phyloP scores from a whole-genome alignment of 129 eudicot species.

The Lonicera japonica region DNA sequence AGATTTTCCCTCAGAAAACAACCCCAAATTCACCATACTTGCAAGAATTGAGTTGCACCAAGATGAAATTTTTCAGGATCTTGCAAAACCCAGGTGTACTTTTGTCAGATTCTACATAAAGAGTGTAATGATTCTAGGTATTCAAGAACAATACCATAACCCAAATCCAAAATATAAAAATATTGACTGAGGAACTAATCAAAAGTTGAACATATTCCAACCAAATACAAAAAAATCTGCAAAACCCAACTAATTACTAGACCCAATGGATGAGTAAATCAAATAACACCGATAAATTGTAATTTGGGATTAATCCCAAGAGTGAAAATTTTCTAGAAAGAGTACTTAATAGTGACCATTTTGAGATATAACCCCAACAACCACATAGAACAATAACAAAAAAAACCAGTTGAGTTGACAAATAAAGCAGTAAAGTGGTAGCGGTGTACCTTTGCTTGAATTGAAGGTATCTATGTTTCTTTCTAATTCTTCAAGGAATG shows the following conservation, averaged over 20 bases:
- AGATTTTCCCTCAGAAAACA: constrained; percentile 54
- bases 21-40: constrained; percentile 61
- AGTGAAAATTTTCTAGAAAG: no score
- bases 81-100: constrained; percentile 12
- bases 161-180: background rate
- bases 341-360: no score
- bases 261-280: no score
- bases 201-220: background rate
- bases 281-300: no score
- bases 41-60: constrained; percentile 7
- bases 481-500: constrained; percentile 16
- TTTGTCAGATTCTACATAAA: background rate
- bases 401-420: background rate
- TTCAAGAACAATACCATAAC: background rate
- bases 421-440: background rate
- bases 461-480: constrained; percentile 15
- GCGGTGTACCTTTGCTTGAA: constrained; percentile 44
- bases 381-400: no score
- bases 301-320: no score
- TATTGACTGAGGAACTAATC: background rate
- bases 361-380: no score
- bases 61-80: constrained; percentile 1
- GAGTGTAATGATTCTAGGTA: background rate
- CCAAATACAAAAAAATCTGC: no score
- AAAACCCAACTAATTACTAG: no score